phyloP scores from a whole-genome alignment of 257 asterid species.

The Nyctanthes arbortristis region DNA sequence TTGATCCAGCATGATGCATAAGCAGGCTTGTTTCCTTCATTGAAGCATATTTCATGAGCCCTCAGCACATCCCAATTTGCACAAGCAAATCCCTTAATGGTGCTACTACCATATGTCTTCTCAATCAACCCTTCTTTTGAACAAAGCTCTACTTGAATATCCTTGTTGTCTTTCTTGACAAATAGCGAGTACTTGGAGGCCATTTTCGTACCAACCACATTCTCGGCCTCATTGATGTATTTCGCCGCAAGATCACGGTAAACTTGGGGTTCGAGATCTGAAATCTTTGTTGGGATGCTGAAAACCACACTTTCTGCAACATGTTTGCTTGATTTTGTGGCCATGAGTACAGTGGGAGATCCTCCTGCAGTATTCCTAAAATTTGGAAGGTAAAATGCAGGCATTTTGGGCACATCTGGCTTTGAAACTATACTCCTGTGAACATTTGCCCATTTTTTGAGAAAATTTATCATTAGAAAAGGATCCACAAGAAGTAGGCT shows the following conservation, averaged over 20 bases:
- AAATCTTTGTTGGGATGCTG: constrained; percentile 19
- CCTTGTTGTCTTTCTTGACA: constrained; percentile 29
- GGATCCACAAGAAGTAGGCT: constrained; percentile 66
- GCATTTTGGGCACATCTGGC: constrained; percentile 30
- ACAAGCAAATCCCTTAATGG: constrained; percentile 11
- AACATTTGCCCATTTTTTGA: constrained; percentile 51
- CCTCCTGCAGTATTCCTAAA: constrained; percentile 15
- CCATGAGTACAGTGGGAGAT: constrained; percentile 27
- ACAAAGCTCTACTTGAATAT: constrained; percentile 33
- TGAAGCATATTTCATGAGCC: constrained; percentile 36
- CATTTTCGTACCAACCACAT: constrained; percentile 23
- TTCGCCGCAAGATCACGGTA: constrained; percentile 36
- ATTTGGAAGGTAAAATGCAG: constrained; percentile 50
- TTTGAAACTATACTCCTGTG: constrained; percentile 38
- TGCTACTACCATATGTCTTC: constrained; percentile 9
- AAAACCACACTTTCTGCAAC: constrained; percentile 36
- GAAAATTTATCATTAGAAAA: constrained; percentile 40
- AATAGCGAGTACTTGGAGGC: constrained; percentile 32
- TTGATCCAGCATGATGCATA: constrained; percentile 60
- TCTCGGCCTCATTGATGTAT: constrained; percentile 50
- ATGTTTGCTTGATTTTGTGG: constrained; percentile 23
- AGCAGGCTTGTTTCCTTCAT: constrained; percentile 42
- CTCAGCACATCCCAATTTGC: constrained; percentile 46
- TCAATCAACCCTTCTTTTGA: constrained; percentile 28
- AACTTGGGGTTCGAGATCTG: constrained; percentile 13